phyloP scores from a whole-genome alignment of 805 yeast genomes.

The Starmera dryadoides region DNA sequence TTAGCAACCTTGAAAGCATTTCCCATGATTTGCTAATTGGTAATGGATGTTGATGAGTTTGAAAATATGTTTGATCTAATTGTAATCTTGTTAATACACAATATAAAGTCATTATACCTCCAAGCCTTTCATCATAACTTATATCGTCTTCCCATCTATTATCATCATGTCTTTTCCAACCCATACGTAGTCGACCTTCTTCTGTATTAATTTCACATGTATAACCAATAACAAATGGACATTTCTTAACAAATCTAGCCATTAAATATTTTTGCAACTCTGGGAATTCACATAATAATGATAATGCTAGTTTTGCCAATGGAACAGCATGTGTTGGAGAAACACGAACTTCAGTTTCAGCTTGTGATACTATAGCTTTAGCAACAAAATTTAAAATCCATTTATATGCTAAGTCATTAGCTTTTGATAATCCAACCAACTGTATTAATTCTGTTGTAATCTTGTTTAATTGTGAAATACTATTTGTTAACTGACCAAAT shows the following conservation, averaged over 20 bases:
- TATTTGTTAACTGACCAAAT: slow-evolving; percentile 85
- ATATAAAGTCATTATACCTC: slow-evolving; percentile 81
- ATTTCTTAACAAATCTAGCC: slow-evolving; percentile 85
- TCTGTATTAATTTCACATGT: slow-evolving; percentile 71
- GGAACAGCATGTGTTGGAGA: slow-evolving; percentile 75
- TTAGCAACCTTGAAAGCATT: slow-evolving; percentile 64
- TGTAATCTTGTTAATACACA: slow-evolving; percentile 58
- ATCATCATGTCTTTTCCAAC: slow-evolving; percentile 59
- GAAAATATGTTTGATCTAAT: slow-evolving; percentile 23
- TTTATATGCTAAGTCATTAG: slow-evolving; percentile 44
- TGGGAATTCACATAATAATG: slow-evolving; percentile 41
- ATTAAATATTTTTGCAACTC: slow-evolving; percentile 33
- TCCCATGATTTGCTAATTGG: slow-evolving; percentile 59
- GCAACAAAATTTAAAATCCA: slow-evolving; percentile 82
- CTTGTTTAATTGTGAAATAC: slow-evolving; percentile 47
- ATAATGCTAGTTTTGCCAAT: slow-evolving; percentile 56
- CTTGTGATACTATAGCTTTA: slow-evolving; percentile 82
- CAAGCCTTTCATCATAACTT: slow-evolving; percentile 76
- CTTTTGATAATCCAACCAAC: slow-evolving; percentile 41
- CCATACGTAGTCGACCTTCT: slow-evolving; percentile 79
- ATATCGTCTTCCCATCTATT: slow-evolving; percentile 44
- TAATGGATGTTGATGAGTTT: slow-evolving; percentile 38
- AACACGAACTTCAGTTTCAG: slow-evolving; percentile 86
- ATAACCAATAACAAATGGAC: slow-evolving; percentile 84
- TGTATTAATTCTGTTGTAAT: slow-evolving; percentile 44